Evolutionary conservation across 768 basidiomycete genomes (phyloP), one percentile per base, ranked within the genome.

Genomic region (Sporobolomyces phaffii): DNA sequence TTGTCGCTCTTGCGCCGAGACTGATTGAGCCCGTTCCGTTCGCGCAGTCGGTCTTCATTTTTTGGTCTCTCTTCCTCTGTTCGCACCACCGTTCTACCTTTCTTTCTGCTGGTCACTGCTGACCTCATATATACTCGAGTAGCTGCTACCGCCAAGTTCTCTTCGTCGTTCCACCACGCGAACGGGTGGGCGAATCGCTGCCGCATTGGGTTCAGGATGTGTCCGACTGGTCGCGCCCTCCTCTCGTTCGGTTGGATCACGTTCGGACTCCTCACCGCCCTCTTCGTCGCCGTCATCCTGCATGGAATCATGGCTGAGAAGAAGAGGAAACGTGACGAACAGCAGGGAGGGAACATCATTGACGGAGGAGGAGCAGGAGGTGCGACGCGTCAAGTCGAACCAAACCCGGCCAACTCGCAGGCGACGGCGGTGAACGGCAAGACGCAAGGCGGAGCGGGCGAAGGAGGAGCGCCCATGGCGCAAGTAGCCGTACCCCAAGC

Each of bases 221-320:
- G 56, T 28, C 29, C 41, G 38, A 58, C 56, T 7, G 56, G 56
- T n/a, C 26, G 56, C 2, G 56, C 56, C 13, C 56, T 58, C 22
- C 56, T 45, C 56, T 11, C 56, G 29, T 58, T 58, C 31, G 56
- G 56, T 11, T 58, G 56, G 43, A 58, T 58, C 41, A 58, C 41
- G 15, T 58, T 58, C 29, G 56, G 56, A 14, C 38, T 58, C 28
- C 31, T 58, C 28, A 11, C 43, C 5, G 14, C 24, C 10, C 43
- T 58, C 17, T n/a, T 58, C 14, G 3, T 28, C 11, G 29, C 22
- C 56, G 41, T 26, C 8, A 58, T 58, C 43, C 3, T 45, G 22
- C 56, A 58, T 31, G 56, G 56, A 3, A 20, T 58, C 43, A 3
- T 58, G 5, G 3, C 5, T 29, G 41, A 58, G 29, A 33, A 22